phyloP scores from a whole-genome alignment of 768 basidiomycete species.

The Suillus luteus region DNA sequence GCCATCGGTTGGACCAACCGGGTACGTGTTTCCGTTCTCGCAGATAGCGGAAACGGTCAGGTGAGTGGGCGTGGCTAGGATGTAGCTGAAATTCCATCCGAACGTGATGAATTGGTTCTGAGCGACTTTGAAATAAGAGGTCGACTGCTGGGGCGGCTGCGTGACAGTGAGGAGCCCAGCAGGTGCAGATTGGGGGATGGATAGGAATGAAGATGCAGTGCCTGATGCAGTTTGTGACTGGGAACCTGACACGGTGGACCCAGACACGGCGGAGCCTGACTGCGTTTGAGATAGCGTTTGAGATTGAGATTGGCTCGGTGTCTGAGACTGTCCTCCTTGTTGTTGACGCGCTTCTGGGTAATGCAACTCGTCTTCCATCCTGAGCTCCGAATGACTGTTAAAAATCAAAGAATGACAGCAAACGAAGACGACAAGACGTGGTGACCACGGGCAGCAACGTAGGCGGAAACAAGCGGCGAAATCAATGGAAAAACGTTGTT shows the following conservation, averaged over 20 bases:
- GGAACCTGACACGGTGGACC: slow-evolving; percentile 6
- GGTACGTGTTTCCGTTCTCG: slow-evolving; percentile 87
- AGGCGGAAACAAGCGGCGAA: slow-evolving; percentile 7
- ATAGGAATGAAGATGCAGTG: slow-evolving; percentile 16
- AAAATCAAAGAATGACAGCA: slow-evolving; percentile 6
- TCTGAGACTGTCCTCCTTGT: slow-evolving; percentile 8
- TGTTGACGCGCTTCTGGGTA: slow-evolving; percentile 11
- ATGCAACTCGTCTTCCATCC: not conserved
- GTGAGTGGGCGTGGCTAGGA: slow-evolving; percentile 68
- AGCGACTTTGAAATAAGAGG: slow-evolving; percentile 90
- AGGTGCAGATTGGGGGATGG: slow-evolving; percentile 53
- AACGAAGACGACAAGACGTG: not conserved
- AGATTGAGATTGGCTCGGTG: slow-evolving; percentile 13
- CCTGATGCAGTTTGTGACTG: slow-evolving; percentile 15
- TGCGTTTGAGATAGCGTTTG: slow-evolving; percentile 15
- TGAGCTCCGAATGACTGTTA: slow-evolving; percentile 1
- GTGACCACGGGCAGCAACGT: slow-evolving; percentile 12
- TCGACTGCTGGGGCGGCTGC: slow-evolving; percentile 77
- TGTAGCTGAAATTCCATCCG: slow-evolving; percentile 84
- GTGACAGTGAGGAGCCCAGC: slow-evolving; percentile 74
- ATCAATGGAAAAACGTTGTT: slow-evolving; percentile 11
- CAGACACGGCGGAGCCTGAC: slow-evolving; percentile 11
- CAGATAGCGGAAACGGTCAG: slow-evolving; percentile 83
- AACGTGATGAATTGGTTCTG: slow-evolving; percentile 75
- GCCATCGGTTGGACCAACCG: slow-evolving; percentile 79